Evolutionary conservation across 345 rosid species (phyloP), one percentile per base, ranked within the genome.

Genomic region (Euphorbia lathyris): DNA sequence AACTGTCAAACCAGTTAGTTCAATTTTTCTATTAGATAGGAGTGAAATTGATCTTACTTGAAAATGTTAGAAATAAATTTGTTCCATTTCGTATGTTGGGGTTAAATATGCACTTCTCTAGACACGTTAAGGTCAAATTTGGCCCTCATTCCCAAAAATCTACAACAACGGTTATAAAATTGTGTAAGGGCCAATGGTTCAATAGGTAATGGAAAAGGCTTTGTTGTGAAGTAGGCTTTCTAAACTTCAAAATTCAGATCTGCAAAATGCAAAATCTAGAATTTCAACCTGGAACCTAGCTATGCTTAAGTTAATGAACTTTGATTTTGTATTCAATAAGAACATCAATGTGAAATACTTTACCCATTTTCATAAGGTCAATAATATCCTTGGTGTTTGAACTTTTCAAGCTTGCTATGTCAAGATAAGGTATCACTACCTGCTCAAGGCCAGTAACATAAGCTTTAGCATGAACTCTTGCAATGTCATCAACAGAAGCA

Each of bases 401-500:
- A 38, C 42, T 38, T 38, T 38, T 40, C 45, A 40, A 40, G 45
- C 45, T 40, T 40, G 45, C 12, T 40, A n/a, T 51, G 25, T 27
- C 62, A 34, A 12, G 57, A 56, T 51, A 32, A 76, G 58, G 51
- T 16, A 60, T 19, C 57, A 67, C 66, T 79, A 94, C 98, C 96
- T 88, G 87, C 79, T 91, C 96, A 22, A 94, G 94, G 32, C 98
- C 93, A 12, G 78, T 61, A 58, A 94, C 86, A 78, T 94, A 91
- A 75, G 96, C 86, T 81, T 79, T 86, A 34, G 86, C 81, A 64
- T 91, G 97, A 74, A 91, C 91, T 74, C 78, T 86, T 78, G 85
- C 84, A 75, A 94, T 81, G 61, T 94, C 96, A 59, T 86, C 93
- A 60, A 86, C 64, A 36, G 89, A 86, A 70, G 97, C 96, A 72